These are phyloP conservation scores for Trichomonas vaginalis DNA, from an alignment of 208 protist species.

Conservation along the genomic window DNA sequence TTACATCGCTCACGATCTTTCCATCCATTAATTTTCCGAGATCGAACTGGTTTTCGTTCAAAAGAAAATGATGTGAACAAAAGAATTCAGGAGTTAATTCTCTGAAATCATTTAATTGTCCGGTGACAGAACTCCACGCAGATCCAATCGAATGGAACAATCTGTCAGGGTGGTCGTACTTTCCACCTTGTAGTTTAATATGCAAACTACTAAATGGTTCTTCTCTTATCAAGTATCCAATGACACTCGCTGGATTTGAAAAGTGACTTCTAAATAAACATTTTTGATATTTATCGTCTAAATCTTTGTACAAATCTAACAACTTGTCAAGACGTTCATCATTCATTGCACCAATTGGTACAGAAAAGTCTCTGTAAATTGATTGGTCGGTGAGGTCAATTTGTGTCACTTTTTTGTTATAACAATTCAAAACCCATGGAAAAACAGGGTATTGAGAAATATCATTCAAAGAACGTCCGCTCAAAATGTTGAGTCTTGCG, in stretches of 20 bases:
- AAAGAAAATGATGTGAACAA: neutral
- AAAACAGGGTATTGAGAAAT: neutral
- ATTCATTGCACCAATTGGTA: neutral
- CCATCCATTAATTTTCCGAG: slow-evolving; percentile 30
- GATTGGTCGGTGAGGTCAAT: neutral
- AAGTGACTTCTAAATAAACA: neutral
- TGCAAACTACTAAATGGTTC: neutral
- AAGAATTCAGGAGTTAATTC: slow-evolving; percentile 8
- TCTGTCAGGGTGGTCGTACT: neutral
- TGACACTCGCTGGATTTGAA: neutral
- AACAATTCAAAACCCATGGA: neutral
- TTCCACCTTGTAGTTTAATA: slow-evolving; percentile 7
- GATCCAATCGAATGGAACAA: neutral
- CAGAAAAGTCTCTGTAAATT: neutral
- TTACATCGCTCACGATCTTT: neutral
- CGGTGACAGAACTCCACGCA: neutral
- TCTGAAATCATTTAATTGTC: neutral
- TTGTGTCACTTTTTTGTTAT: neutral
- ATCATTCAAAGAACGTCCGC: neutral
- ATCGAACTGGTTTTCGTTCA: slow-evolving; percentile 28
- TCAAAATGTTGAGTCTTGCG: neutral
- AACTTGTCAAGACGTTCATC: neutral
- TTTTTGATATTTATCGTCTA: neutral
- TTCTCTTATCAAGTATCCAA: neutral
- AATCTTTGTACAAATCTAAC: neutral